Percentiles rank a stretch among this genome's conserved stretches.
These are phyloP conservation scores for Astrephomene gubernaculifera DNA, from an alignment of 139 green algal genomes.

Conservation along the genomic window DNA sequence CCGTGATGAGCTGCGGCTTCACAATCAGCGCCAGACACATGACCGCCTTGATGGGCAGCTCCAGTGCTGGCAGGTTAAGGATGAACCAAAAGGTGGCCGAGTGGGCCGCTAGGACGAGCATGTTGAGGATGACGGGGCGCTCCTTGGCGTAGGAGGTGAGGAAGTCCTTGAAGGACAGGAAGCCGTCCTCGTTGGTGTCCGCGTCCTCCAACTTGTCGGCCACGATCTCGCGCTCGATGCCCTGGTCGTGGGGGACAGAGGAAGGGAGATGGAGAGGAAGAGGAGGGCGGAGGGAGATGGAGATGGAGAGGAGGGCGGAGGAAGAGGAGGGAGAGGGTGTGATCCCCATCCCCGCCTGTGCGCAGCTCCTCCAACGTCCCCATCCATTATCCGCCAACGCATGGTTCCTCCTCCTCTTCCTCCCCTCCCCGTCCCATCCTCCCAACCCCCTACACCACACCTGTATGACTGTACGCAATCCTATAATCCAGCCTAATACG, in stretches of 20 bases:
- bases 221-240: constrained; percentile 41
- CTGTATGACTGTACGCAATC: too few relatives aligned
- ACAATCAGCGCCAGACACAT: constrained; percentile 1
- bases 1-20: constrained; percentile 37
- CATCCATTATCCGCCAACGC: too few relatives aligned
- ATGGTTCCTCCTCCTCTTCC: too few relatives aligned
- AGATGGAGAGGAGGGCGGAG: too few relatives aligned
- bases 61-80: constrained; percentile 36
- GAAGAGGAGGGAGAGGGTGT: too few relatives aligned
- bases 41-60: constrained; percentile 13
- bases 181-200: constrained; percentile 48
- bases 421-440: too few relatives aligned
- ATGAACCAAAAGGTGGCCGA: constrained; percentile 23
- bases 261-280: too few relatives aligned
- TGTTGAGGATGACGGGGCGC: constrained; percentile 36
- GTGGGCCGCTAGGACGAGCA: constrained; percentile 24
- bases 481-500: too few relatives aligned
- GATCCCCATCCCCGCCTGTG: too few relatives aligned
- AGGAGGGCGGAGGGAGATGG: too few relatives aligned
- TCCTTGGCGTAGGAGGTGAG: constrained; percentile 33
- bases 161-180: constrained; percentile 44
- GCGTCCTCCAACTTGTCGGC: constrained; percentile 34
- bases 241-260: not conserved
- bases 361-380: too few relatives aligned
- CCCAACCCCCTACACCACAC: too few relatives aligned